phyloP scores from a whole-genome alignment of 148 eudicot genomes.

The Mesembryanthemum crystallinum region DNA sequence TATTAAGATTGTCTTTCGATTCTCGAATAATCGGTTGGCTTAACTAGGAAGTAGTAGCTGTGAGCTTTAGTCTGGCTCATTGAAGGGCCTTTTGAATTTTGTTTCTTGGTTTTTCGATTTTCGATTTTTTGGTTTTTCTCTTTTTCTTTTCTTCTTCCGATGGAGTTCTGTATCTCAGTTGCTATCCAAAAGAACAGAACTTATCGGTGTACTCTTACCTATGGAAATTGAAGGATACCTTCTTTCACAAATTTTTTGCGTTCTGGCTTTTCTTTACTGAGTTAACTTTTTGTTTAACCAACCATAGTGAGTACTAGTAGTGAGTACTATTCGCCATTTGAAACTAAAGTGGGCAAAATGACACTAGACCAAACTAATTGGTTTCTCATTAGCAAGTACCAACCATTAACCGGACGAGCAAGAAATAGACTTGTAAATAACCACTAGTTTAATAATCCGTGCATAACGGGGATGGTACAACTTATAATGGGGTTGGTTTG shows the following conservation, averaged over 20 bases:
- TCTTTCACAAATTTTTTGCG: conserved; percentile 5
- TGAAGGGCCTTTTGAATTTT: conserved; percentile 21
- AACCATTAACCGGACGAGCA: too few species aligned
- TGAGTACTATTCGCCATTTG: too few species aligned
- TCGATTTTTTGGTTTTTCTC: conserved; percentile 10
- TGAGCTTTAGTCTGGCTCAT: conserved; percentile 18
- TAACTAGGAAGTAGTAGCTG: conserved; percentile 23
- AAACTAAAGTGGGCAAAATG: too few species aligned
- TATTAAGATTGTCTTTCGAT: conserved; percentile 23
- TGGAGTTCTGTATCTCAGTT: conserved; percentile 18
- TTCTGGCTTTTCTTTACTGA: too few species aligned
- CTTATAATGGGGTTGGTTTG: too few species aligned
- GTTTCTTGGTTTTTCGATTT: conserved; percentile 6
- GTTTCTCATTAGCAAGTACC: too few species aligned
- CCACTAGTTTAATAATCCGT: too few species aligned
- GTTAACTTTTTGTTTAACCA: too few species aligned
- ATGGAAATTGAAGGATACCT: conserved; percentile 8
- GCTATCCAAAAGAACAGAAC: conserved; percentile 3
- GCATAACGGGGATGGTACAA: too few species aligned
- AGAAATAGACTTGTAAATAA: too few species aligned
- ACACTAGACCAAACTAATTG: too few species aligned
- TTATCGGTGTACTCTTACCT: conserved; percentile 22
- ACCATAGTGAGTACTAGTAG: too few species aligned
- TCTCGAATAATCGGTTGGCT: conserved; percentile 28
- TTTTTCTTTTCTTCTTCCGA: not conserved